These are phyloP conservation scores for Laburnicola sp. DNA, from an alignment of 2,329 filamentous ascomycete species.

Conservation along the genomic window DNA sequence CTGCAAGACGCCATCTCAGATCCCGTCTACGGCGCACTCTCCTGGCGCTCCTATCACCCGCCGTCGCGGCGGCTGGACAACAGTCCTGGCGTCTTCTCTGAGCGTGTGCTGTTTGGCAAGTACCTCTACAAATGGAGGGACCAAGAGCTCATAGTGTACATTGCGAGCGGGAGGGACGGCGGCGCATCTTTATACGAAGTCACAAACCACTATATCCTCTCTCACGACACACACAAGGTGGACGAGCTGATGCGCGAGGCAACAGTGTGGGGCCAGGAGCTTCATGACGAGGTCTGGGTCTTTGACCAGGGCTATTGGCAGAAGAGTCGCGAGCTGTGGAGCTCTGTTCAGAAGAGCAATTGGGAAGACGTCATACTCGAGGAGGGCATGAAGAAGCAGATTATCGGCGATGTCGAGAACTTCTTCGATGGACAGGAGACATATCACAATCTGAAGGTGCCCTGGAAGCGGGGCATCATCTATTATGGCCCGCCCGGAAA, in stretches of 20 bases:
- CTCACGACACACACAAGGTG: slow-evolving; percentile 34
- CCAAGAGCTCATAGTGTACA: slow-evolving; percentile 49
- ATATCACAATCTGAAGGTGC: slow-evolving; percentile 64
- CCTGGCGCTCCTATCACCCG: slow-evolving; percentile 45
- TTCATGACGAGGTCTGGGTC: slow-evolving; percentile 68
- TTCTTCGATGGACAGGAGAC: slow-evolving; percentile 65
- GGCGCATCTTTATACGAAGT: slow-evolving; percentile 34
- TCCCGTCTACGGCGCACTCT: slow-evolving; percentile 39
- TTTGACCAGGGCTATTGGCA: slow-evolving; percentile 66
- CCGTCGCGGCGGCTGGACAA: slow-evolving; percentile 45
- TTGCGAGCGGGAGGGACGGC: slow-evolving; percentile 49
- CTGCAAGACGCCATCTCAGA: slow-evolving; percentile 48
- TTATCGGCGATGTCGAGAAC: slow-evolving; percentile 65
- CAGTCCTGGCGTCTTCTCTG: slow-evolving; percentile 41
- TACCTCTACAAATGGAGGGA: slow-evolving; percentile 52
- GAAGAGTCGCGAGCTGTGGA: slow-evolving; percentile 64
- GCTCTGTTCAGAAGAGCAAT: slow-evolving; percentile 51
- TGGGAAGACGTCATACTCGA: slow-evolving; percentile 72
- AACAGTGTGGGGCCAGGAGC: slow-evolving; percentile 57
- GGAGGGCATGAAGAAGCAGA: slow-evolving; percentile 63
- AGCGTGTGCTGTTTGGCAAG: slow-evolving; percentile 49
- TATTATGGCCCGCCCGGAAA: slow-evolving; percentile 68
- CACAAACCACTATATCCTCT: slow-evolving; percentile 51
- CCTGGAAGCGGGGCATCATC: slow-evolving; percentile 73
- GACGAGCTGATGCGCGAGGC: slow-evolving; percentile 61